Base-by-base conservation (phyloP, 1,139 yeast genomes). In the Diutina ranongensis region DNA sequence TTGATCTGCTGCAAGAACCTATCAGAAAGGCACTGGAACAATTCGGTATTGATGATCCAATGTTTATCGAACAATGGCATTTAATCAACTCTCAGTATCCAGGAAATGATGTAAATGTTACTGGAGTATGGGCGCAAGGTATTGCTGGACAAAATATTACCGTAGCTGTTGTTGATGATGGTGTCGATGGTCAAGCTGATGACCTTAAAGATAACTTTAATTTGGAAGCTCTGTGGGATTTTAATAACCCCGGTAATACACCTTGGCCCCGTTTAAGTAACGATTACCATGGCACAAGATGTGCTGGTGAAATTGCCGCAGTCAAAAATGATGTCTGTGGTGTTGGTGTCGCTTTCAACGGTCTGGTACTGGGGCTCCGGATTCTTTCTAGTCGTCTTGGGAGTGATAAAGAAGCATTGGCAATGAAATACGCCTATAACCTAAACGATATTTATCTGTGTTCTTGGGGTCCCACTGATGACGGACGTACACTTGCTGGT, bases 401-500 rank as follows among this genome's bases (percentile, higher is more conserved):
- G 3, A 71, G 86, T 3, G 94, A 83, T 47, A 95, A 88, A 51
- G 98, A 94, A 62, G 97, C 98, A 0, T 77, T 84, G 1, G 85
- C 97, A 1, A 67, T 94, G 69, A 72, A 84, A 40, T 84, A 83
- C 62, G 94, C 81, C 0, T 68, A 83, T 55, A 89, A 86, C 50
- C 71, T 74, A 10, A 92, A 92, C 59, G 95, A 89, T 61, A 92
- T 94, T 35, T 94, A 87, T 61, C 86, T 96, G 3, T 94, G 99
- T 62, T 87, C 96, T 3, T 94, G 99, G 99, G 99, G 99, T 2
- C 99, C 99, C 1, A 76, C 89, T 1, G 99, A 94, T 61, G 85
- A 89, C 60, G 99, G 98, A 0, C 71, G 62, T 50, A 78, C 95
- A 0, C 76, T 92, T 71, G 87, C 86, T 44, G 94, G 78, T 4